Base-by-base conservation (phyloP, 805 yeast species). In the Cyberlindnera maritima region DNA sequence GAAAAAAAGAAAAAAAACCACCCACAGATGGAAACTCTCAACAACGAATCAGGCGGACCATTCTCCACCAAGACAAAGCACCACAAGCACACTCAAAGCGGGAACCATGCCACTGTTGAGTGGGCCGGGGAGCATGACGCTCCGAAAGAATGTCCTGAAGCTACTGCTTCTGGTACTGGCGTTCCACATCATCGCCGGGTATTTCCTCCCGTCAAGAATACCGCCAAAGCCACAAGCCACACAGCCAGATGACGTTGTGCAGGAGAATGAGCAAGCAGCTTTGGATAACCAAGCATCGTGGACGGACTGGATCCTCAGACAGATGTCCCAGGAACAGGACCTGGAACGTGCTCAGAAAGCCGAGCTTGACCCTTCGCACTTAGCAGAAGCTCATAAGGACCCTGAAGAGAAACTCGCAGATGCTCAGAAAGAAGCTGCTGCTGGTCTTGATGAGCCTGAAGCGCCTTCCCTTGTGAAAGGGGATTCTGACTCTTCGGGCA, bases 131-230 rank as follows among this genome's bases (percentile, higher is more conserved):
- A 42, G 46, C 25, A 35, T 31, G 36, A 26, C 44, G 3, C 43
- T 44, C 14, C 52, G 52, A 10, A 48, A 38, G 39, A 41, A 44
- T 36, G 37, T 48, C 19, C 44, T 44, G 41, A 36, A 37, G 29
- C 13, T 48, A 11, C 46, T 48, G 19, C 41, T 48, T 9, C n/a
- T 39, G 15, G 52, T 48, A 29, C 44, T 48, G 32, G 28, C 19
- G 18, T 31, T 48, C 39, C 52, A 48, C 36, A 28, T 48, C 26
- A 33, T 48, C 19, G 35, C 39, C 2, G 46, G 48, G 7, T 37
- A 21, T 21, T 41, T 48, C 41, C 46, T 48, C 3, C 52, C 52
- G 10, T 38, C 48, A 10, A 37, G 41, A 12, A 25, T 14, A 6
- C 35, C 43, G 5, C 15, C 18, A 13, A 13, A 18, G 10, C 4